Percentiles rank a stretch among this genome's conserved stretches.
These are phyloP conservation scores for Leptographium galeiforme DNA, from an alignment of 2,329 filamentous ascomycete genomes.

Conservation along the genomic window DNA sequence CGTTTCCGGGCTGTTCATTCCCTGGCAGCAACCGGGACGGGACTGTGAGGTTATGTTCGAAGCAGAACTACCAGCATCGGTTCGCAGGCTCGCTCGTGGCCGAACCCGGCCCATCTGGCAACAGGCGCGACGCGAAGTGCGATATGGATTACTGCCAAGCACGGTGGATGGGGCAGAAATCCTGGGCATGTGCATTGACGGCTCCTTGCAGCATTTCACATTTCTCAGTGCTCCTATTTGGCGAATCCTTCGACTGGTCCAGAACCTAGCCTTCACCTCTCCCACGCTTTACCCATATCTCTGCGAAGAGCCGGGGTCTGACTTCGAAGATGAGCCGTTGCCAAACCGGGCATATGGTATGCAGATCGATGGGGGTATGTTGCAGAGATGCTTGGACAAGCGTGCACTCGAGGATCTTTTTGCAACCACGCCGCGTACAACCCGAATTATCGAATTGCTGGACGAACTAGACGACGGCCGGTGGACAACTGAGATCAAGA, in stretches of 20 bases:
- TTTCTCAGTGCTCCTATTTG: slow-evolving; percentile 50
- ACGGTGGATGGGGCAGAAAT: slow-evolving; percentile 34
- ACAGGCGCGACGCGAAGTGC: slow-evolving; percentile 18
- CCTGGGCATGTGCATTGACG: slow-evolving; percentile 55
- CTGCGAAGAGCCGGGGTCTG: slow-evolving; percentile 15
- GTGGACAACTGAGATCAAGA: slow-evolving; percentile 18
- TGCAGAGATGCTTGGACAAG: slow-evolving; percentile 38
- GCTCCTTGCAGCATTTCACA: slow-evolving; percentile 55
- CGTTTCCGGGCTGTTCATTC: slow-evolving; percentile 37
- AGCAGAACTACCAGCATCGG: slow-evolving; percentile 39
- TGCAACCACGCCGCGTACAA: slow-evolving; percentile 17
- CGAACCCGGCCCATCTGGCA: slow-evolving; percentile 40
- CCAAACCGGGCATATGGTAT: slow-evolving; percentile 30
- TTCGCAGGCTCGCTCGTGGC: slow-evolving; percentile 41
- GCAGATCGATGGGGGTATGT: slow-evolving; percentile 56
- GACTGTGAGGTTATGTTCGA: slow-evolving; percentile 39
- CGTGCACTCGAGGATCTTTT: slow-evolving; percentile 31
- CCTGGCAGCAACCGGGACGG: slow-evolving; percentile 25
- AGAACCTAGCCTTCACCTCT: slow-evolving; percentile 48
- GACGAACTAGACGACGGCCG: slow-evolving; percentile 32
- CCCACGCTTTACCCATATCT: slow-evolving; percentile 35
- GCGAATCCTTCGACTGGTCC: slow-evolving; percentile 58
- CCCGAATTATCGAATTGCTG: slow-evolving; percentile 34
- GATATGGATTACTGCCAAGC: slow-evolving; percentile 29
- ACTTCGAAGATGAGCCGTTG: slow-evolving; percentile 20